phyloP scores from a whole-genome alignment of 805 yeast species.

The Barnettozyma salicaria region DNA sequence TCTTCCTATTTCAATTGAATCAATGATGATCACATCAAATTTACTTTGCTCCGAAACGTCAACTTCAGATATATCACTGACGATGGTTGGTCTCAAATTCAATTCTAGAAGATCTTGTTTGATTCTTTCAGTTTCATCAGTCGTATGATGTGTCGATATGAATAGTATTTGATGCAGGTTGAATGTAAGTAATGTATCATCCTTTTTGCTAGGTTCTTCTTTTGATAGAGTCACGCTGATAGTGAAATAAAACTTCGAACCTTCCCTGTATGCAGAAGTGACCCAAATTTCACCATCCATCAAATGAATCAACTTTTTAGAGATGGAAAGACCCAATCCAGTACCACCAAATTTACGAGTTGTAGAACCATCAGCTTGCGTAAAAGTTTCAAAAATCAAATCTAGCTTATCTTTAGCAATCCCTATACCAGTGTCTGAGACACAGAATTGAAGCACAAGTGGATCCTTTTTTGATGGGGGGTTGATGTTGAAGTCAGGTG shows the following conservation, averaged over 20 bases:
- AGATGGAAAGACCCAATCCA: slow-evolving; percentile 82
- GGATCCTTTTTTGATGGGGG: slow-evolving; percentile 24
- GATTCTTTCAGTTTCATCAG: slow-evolving; percentile 45
- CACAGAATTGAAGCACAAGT: slow-evolving; percentile 72
- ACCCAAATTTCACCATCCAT: slow-evolving; percentile 97
- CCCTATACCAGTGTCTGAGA: slow-evolving; percentile 87
- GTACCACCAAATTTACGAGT: slow-evolving; percentile 93
- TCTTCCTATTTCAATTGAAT: slow-evolving; percentile 69
- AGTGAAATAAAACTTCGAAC: slow-evolving; percentile 80
- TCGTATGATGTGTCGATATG: slow-evolving; percentile 58
- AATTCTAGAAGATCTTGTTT: slow-evolving; percentile 45
- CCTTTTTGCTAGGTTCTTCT: slow-evolving; percentile 50
- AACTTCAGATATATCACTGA: slow-evolving; percentile 51
- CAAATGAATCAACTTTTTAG: slow-evolving; percentile 77
- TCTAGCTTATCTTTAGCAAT: slow-evolving; percentile 81
- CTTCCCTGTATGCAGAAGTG: slow-evolving; percentile 69
- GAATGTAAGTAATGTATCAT: slow-evolving; percentile 69
- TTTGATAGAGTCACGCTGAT: slow-evolving; percentile 71
- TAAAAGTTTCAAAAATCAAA: slow-evolving; percentile 80
- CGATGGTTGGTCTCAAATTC: slow-evolving; percentile 57
- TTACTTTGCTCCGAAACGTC: slow-evolving; percentile 44
- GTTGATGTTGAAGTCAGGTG: slow-evolving; percentile 19
- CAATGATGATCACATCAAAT: slow-evolving; percentile 79
- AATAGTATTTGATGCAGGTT: slow-evolving; percentile 63
- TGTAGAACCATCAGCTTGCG: slow-evolving; percentile 92